Base-by-base conservation (phyloP, 2,329 filamentous ascomycete genomes). In the Knoxdaviesia capensis region DNA sequence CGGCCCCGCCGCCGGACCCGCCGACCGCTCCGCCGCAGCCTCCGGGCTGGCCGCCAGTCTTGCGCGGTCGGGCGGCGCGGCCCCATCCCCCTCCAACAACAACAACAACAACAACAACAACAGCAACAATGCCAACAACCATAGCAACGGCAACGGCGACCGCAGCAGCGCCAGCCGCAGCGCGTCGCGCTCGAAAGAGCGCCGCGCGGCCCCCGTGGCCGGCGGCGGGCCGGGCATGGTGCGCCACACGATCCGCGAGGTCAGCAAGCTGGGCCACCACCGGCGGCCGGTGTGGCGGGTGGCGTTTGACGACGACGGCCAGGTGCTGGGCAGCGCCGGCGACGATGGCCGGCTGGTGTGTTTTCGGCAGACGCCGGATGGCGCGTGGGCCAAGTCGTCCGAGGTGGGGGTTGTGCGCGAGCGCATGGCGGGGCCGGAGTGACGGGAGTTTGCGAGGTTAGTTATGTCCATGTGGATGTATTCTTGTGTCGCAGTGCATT, bases 211-310 rank as follows among this genome's bases (percentile, higher is more conserved):
- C 29, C n/a, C 33, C 9, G 9, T 40, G 30, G 30, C 8, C 6
- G 34, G 69, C 5, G 70, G 70, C 30, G 63, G 72, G 47, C 71
- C 75, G 4, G 80, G 80, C 1, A 74, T 80, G 50, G 65, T 86
- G 29, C 65, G 63, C 45, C 80, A 87, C 54, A 62, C 65, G 1
- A 65, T 65, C 20, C 69, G 66, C 47, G 71, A 83, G 49, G 66
- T 81, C 1, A 78, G 77, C 6, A 72, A 69, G 51, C 66, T 87
- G 6, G 73, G 77, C 40, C 71, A 68, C 41, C 74, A 82, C 53
- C 69, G 74, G 40, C 77, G 74, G 11, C 79, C 79, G 1, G 78
- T 85, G 2, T 88, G 81, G 81, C 65, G 79, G 28, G 74, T 87
- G 3, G 71, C 71, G 1, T 88, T 86, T 50, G 73, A 77, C 50